These are phyloP conservation scores for Suillus decipiens DNA, from an alignment of 768 basidiomycete genomes.

Conservation along the genomic window DNA sequence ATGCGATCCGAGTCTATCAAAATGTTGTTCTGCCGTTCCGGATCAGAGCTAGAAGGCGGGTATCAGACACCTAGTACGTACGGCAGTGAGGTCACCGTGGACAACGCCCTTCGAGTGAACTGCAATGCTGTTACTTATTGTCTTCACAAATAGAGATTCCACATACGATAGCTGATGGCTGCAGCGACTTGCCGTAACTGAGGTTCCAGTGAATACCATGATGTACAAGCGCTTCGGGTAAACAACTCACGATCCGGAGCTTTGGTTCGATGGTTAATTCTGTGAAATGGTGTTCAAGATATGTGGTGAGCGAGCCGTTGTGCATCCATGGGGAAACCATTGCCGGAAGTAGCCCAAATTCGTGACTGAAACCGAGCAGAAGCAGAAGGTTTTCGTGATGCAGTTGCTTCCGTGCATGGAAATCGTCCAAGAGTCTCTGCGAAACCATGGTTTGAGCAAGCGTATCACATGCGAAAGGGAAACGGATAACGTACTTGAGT, in stretches of 20 bases:
- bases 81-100: conserved; percentile 49
- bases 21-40: conserved; percentile 33
- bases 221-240: not conserved
- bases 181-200: conserved; percentile 14
- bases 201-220: not conserved
- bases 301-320: conserved; percentile 28
- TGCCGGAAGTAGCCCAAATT: conserved; percentile 32
- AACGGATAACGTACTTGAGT: conserved; percentile 4
- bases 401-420: conserved; percentile 29
- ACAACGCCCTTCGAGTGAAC: conserved; percentile 31
- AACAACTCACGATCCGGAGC: conserved; percentile 21
- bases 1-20: conserved; percentile 34
- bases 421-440: conserved; percentile 18
- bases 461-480: not conserved
- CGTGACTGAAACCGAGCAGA: conserved; percentile 29
- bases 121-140: not conserved
- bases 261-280: conserved; percentile 9
- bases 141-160: not conserved
- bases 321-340: conserved; percentile 39
- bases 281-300: conserved; percentile 21
- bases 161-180: conserved; percentile 24
- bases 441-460: not conserved
- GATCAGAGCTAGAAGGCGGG: not conserved
- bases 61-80: conserved; percentile 17
- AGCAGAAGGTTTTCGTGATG: conserved; percentile 30